Evolutionary conservation across 2,329 filamentous ascomycete species (phyloP).

Genomic region (Lachnellula willkommii): DNA sequence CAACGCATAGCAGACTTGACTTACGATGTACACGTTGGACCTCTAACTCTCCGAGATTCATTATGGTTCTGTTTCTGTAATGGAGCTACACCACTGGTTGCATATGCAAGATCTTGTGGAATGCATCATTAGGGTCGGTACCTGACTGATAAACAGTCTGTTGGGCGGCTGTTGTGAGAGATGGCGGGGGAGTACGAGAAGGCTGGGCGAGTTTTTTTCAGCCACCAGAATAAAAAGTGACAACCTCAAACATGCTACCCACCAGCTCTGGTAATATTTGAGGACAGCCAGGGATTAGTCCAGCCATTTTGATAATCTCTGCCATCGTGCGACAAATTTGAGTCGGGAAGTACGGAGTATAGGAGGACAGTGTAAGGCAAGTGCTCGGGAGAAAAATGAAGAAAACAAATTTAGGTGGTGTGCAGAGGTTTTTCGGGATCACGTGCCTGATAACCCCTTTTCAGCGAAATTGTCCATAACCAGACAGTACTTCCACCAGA

Average conservation of each 20-base stretch:
- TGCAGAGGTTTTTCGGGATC: background rate
- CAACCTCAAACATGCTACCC: constrained; percentile 12
- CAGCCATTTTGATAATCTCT: constrained; percentile 11
- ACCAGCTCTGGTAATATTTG: constrained; percentile 7
- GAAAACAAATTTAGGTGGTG: background rate
- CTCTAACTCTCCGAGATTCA: constrained; percentile 26
- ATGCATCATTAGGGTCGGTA: constrained; percentile 24
- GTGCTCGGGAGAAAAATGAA: background rate
- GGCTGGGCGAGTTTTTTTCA: constrained; percentile 16
- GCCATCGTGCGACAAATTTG: background rate
- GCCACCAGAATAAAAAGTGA: constrained; percentile 18
- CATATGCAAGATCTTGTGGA: constrained; percentile 22
- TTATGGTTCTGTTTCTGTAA: constrained; percentile 11
- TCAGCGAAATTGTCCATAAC: too few relatives aligned
- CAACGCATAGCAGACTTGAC: constrained; percentile 7
- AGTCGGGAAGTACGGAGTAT: background rate
- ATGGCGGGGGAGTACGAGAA: constrained; percentile 17
- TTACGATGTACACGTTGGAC: constrained; percentile 23
- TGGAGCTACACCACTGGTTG: constrained; percentile 18
- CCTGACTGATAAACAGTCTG: constrained; percentile 16
- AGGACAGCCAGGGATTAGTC: constrained; percentile 7
- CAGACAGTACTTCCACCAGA: too few relatives aligned
- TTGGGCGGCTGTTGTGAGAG: constrained; percentile 19
- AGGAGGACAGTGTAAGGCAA: background rate
- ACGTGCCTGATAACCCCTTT: background rate